Conservation (phyloP, 2,329 filamentous ascomycete species). For the Colletotrichum endophyticum region DNA sequence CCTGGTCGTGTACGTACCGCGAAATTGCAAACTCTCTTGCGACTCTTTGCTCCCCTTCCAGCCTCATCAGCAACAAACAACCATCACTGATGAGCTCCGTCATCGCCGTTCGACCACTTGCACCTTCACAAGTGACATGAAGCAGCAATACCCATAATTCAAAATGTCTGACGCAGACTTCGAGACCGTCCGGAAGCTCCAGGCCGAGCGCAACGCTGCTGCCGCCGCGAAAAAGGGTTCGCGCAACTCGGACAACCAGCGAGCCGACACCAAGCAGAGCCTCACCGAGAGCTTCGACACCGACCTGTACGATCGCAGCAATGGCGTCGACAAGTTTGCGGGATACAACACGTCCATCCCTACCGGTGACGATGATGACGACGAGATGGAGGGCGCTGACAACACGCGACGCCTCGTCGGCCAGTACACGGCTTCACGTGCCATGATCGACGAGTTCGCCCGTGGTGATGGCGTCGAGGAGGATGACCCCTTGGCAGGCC, state of each 20-base stretch:
- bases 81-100: conserved; percentile 25
- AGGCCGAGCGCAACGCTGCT: conserved; percentile 89
- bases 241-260: conserved; percentile 83
- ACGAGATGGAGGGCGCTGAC: conserved; percentile 77
- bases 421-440: conserved; percentile 92
- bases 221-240: conserved; percentile 81
- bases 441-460: conserved; percentile 94
- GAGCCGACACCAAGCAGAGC: conserved; percentile 89
- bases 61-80: conserved; percentile 28
- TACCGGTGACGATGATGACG: conserved; percentile 76
- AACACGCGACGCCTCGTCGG: conserved; percentile 81
- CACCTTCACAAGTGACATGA: conserved; percentile 34
- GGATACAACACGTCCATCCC: conserved; percentile 93
- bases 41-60: conserved; percentile 22
- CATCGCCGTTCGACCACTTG: conserved; percentile 19
- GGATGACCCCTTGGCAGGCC: conserved; percentile 84
- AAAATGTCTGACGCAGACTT: conserved; percentile 82
- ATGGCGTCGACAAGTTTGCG: conserved; percentile 79
- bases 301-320: conserved; percentile 80
- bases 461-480: conserved; percentile 86
- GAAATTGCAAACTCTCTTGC: conserved; percentile 24
- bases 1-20: not conserved
- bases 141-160: conserved; percentile 37
- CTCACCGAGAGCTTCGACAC: conserved; percentile 90
- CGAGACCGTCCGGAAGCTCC: conserved; percentile 84